phyloP scores from a whole-genome alignment of 441 rosid species.

The Gossypium davidsonii region DNA sequence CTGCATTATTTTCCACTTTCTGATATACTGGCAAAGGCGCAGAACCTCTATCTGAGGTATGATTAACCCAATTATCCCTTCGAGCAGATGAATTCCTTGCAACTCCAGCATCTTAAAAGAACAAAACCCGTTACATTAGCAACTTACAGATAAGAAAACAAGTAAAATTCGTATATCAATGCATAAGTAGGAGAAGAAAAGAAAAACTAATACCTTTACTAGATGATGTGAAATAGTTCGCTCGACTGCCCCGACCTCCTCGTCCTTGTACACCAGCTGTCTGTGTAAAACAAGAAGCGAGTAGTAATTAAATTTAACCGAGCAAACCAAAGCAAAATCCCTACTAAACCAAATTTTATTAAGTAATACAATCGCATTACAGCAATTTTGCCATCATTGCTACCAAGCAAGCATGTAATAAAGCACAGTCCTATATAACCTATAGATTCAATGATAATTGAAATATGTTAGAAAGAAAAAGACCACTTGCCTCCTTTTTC shows the following conservation, averaged over 20 bases:
- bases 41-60: conserved; percentile 33
- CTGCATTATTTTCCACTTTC: conserved; percentile 34
- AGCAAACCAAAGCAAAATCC: background rate
- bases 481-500: conserved; percentile 58
- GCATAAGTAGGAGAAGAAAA: background rate
- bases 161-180: background rate
- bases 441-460: background rate
- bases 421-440: background rate
- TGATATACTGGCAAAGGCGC: conserved; percentile 20
- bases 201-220: conserved; percentile 26
- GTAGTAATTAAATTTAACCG: background rate
- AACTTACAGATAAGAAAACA: background rate
- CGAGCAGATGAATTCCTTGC: conserved; percentile 41
- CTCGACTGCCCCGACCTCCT: conserved; percentile 45
- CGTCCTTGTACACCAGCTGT: conserved; percentile 29
- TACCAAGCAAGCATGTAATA: conserved; percentile 5
- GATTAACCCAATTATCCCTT: conserved; percentile 52
- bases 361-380: background rate
- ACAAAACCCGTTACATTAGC: background rate
- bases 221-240: conserved; percentile 40
- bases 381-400: background rate
- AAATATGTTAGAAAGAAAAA: conserved; percentile 4
- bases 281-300: conserved; percentile 31
- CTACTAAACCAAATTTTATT: background rate
- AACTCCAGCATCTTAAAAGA: conserved; percentile 36